These are phyloP conservation scores for Termitomyces sp. DNA, from an alignment of 768 basidiomycete genomes.

Conservation along the genomic window DNA sequence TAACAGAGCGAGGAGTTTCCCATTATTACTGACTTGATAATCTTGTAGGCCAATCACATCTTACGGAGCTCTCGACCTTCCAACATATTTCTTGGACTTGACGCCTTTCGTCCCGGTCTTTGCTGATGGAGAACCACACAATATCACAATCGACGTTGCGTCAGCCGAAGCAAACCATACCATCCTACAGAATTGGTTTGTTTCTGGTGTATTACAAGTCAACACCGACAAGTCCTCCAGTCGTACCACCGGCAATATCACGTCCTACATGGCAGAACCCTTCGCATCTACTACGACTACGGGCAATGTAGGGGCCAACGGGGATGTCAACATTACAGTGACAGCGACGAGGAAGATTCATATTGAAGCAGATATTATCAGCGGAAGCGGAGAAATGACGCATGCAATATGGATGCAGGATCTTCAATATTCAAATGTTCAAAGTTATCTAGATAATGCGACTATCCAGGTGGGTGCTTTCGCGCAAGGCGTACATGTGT, in stretches of 20 bases:
- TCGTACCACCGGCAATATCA: constrained; percentile 66
- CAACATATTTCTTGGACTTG: constrained; percentile 73
- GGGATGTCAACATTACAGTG: constrained; percentile 61
- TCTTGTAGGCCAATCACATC: constrained; percentile 59
- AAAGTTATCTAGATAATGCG: constrained; percentile 50
- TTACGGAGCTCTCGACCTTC: constrained; percentile 72
- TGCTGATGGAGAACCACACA: constrained; percentile 61
- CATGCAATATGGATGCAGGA: constrained; percentile 56
- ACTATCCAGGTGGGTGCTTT: constrained; percentile 28
- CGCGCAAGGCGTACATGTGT: neutral
- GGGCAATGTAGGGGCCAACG: constrained; percentile 32
- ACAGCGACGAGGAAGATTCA: constrained; percentile 48
- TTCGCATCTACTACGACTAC: constrained; percentile 49
- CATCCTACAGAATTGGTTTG: constrained; percentile 71
- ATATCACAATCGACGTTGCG: constrained; percentile 64
- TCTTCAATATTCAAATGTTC: constrained; percentile 55
- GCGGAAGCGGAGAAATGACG: constrained; percentile 55
- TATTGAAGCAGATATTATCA: constrained; percentile 57
- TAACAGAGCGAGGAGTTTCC: too few species aligned
- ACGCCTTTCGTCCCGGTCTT: constrained; percentile 74
- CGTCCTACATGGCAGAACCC: constrained; percentile 46
- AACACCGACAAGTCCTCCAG: constrained; percentile 53
- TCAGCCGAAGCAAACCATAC: constrained; percentile 64
- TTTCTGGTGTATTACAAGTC: constrained; percentile 68
- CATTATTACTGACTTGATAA: neutral